Evolutionary conservation across 148 eudicot species (phyloP).

Genomic region (Camellia japonica): DNA sequence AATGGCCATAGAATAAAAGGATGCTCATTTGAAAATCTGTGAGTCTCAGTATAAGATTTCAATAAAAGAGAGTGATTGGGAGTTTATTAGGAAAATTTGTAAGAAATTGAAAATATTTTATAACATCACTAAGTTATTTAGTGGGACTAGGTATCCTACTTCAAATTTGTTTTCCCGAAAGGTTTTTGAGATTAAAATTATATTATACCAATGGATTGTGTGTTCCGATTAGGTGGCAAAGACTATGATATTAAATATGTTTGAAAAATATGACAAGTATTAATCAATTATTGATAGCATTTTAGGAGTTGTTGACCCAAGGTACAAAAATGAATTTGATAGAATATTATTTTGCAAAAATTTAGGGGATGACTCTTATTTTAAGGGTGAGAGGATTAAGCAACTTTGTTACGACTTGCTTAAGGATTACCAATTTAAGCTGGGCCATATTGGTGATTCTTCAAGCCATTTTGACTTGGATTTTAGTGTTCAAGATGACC

Average conservation of each 20-base stretch:
- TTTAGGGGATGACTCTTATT: too few relatives aligned
- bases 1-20: background rate
- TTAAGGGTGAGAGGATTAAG: too few relatives aligned
- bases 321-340: background rate
- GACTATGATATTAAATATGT: background rate
- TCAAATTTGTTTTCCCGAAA: background rate
- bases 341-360: too few relatives aligned
- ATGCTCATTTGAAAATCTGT: background rate
- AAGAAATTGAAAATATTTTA: background rate
- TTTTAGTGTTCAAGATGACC: too few relatives aligned
- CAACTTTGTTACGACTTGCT: too few relatives aligned
- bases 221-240: background rate
- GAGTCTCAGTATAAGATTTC: background rate
- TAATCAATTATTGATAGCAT: background rate
- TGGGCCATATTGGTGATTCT: too few relatives aligned
- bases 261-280: background rate
- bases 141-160: background rate
- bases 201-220: background rate
- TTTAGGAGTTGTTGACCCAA: background rate
- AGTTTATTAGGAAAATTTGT: background rate
- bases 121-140: background rate
- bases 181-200: background rate
- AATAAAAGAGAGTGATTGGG: background rate
- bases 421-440: too few relatives aligned
- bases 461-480: too few relatives aligned